Conservation (phyloP, 169 alveolate genomes). For the Cryptosporidium viatorum region DNA sequence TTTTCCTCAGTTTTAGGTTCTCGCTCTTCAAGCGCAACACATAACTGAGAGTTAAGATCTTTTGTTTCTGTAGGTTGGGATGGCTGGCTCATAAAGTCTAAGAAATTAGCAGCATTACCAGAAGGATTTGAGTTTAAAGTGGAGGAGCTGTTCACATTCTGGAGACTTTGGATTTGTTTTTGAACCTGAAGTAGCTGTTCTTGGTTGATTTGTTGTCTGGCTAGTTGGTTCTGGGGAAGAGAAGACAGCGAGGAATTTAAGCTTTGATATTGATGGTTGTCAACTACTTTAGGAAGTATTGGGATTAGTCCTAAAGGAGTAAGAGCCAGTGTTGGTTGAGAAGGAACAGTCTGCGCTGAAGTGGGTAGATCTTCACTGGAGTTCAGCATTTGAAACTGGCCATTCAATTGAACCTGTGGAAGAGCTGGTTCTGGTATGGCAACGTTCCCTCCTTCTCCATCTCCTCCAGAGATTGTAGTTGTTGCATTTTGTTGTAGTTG, state of each 20-base stretch:
- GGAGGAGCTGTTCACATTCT: neutral
- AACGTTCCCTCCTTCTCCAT: neutral
- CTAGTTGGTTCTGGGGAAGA: constrained; percentile 1
- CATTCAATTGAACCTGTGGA: neutral
- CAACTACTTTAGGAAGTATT: constrained; percentile 14
- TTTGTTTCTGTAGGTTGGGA: neutral
- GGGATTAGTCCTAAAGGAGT: constrained; percentile 69
- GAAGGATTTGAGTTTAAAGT: neutral
- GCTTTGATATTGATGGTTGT: neutral
- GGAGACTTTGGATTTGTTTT: constrained; percentile 28
- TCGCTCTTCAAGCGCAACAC: neutral
- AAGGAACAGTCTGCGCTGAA: neutral
- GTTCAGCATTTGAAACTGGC: neutral
- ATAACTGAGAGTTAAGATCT: neutral
- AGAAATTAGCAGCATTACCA: neutral
- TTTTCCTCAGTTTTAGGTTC: neutral
- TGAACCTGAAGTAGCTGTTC: constrained; percentile 40
- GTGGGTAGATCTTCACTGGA: neutral
- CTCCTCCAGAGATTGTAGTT: neutral
- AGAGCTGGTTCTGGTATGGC: neutral
- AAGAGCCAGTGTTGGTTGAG: constrained; percentile 24
- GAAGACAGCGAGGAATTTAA: neutral
- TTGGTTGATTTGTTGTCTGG: constrained; percentile 15
- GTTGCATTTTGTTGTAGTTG: neutral
- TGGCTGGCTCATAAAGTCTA: neutral